phyloP scores from a whole-genome alignment of 805 yeast genomes.

The Wickerhamomyces chaumierensis region DNA sequence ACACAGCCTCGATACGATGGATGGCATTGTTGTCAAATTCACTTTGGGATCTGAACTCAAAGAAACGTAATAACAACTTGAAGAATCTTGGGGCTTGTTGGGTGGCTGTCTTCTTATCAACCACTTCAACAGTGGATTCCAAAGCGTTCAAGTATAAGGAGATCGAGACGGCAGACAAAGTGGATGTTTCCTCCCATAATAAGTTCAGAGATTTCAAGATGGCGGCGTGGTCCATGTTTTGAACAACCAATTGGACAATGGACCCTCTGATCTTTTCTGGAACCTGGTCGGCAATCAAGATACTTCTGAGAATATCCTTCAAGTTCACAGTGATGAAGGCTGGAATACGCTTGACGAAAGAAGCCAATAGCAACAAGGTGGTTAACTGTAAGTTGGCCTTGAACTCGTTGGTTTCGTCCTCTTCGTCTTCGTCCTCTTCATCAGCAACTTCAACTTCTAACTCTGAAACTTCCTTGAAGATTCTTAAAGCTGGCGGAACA shows the following conservation, averaged over 20 bases:
- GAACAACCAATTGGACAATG: slow-evolving; percentile 48
- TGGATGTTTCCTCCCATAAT: slow-evolving; percentile 42
- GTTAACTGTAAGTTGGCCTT: slow-evolving; percentile 50
- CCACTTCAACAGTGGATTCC: slow-evolving; percentile 50
- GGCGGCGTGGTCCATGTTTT: slow-evolving; percentile 54
- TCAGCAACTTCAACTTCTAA: neutral
- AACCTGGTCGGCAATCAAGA: slow-evolving; percentile 47
- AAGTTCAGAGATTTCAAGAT: slow-evolving; percentile 51
- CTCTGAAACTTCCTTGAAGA: slow-evolving; percentile 32
- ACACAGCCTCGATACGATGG: slow-evolving; percentile 69
- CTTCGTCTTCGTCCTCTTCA: neutral
- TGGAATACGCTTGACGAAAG: slow-evolving; percentile 74
- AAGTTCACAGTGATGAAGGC: slow-evolving; percentile 67
- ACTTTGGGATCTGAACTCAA: slow-evolving; percentile 54
- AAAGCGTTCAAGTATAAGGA: slow-evolving; percentile 62
- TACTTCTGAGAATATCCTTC: slow-evolving; percentile 45
- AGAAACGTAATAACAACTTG: slow-evolving; percentile 54
- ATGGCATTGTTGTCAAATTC: slow-evolving; percentile 61
- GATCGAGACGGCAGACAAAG: slow-evolving; percentile 34
- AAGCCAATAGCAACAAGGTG: slow-evolving; percentile 56
- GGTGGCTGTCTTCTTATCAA: slow-evolving; percentile 71
- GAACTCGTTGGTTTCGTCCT: slow-evolving; percentile 12
- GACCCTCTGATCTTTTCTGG: slow-evolving; percentile 50
- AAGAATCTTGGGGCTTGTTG: slow-evolving; percentile 56
- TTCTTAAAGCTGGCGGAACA: slow-evolving; percentile 58